Conservation (phyloP, 1,139 yeast species). For the Debaryomyces subglobosus region DNA sequence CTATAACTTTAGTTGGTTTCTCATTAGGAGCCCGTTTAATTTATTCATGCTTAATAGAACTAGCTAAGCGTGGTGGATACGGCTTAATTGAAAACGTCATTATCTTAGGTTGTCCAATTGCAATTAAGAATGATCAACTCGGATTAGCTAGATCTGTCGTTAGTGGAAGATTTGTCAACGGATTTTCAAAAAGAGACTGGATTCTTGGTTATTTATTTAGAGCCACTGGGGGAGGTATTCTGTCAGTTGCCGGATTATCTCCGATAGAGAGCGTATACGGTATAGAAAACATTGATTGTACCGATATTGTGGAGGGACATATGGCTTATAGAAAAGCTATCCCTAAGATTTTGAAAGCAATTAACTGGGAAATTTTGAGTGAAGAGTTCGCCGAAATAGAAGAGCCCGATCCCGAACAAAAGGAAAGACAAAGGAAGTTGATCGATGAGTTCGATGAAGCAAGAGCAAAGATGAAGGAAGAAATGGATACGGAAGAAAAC, state of each 20-base stretch:
- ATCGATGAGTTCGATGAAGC: conserved; percentile 87
- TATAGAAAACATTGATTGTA: conserved; percentile 84
- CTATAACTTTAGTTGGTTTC: conserved; percentile 90
- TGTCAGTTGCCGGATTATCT: conserved; percentile 87
- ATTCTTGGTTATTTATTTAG: conserved; percentile 91
- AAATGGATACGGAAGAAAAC: conserved; percentile 30
- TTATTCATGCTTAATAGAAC: conserved; percentile 84
- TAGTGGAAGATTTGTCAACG: conserved; percentile 87
- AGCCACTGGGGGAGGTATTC: conserved; percentile 94
- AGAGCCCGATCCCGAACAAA: conserved; percentile 90
- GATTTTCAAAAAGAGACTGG: conserved; percentile 94
- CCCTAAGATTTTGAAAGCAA: conserved; percentile 69
- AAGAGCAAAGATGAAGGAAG: conserved; percentile 57
- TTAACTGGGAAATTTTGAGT: conserved; percentile 81
- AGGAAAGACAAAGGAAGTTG: conserved; percentile 78
- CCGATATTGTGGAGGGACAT: conserved; percentile 89
- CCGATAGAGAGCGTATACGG: conserved; percentile 66
- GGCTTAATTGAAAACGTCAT: conserved; percentile 91
- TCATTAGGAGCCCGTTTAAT: conserved; percentile 93
- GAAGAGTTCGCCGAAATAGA: conserved; percentile 96
- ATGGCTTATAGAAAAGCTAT: conserved; percentile 95
- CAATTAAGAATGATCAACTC: conserved; percentile 76
- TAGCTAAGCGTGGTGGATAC: conserved; percentile 82
- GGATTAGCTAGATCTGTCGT: conserved; percentile 84
- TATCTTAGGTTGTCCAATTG: conserved; percentile 86